phyloP scores from a whole-genome alignment of 805 yeast genomes.

The Candida michaelii region DNA sequence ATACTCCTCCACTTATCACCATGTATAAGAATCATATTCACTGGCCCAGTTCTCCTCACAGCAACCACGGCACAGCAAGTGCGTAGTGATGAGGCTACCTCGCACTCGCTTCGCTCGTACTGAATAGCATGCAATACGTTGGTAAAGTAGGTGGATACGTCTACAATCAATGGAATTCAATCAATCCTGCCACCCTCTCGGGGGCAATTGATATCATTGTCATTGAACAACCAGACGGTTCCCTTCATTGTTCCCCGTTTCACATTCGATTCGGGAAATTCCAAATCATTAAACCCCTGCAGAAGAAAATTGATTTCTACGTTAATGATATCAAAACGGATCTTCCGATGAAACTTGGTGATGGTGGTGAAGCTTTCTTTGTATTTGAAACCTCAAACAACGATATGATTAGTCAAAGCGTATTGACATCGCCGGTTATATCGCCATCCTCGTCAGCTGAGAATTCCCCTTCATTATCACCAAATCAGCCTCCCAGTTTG shows the following conservation, averaged over 20 bases:
- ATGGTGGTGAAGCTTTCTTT: constrained; percentile 97
- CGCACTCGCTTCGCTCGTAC: no score
- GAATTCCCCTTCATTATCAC: constrained; percentile 30
- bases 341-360: constrained; percentile 94
- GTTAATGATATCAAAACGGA: constrained; percentile 82
- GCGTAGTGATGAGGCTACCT: no score
- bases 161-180: constrained; percentile 94
- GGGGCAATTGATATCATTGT: constrained; percentile 98
- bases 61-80: no score
- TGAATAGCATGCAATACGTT: constrained; percentile 86
- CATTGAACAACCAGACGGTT: constrained; percentile 82
- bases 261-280: constrained; percentile 96
- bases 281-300: constrained; percentile 88
- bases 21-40: no score
- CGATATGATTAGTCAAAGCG: constrained; percentile 66
- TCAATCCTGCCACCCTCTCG: constrained; percentile 92
- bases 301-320: constrained; percentile 85
- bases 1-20: no score
- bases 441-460: constrained; percentile 66
- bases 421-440: constrained; percentile 84
- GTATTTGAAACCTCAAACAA: constrained; percentile 81
- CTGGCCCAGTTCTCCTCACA: no score
- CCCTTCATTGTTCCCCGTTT: constrained; percentile 89
- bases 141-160: constrained; percentile 94
- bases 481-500: constrained; percentile 13